Base-by-base conservation (phyloP, 2,329 filamentous ascomycete genomes). In the Claviceps sp. region DNA sequence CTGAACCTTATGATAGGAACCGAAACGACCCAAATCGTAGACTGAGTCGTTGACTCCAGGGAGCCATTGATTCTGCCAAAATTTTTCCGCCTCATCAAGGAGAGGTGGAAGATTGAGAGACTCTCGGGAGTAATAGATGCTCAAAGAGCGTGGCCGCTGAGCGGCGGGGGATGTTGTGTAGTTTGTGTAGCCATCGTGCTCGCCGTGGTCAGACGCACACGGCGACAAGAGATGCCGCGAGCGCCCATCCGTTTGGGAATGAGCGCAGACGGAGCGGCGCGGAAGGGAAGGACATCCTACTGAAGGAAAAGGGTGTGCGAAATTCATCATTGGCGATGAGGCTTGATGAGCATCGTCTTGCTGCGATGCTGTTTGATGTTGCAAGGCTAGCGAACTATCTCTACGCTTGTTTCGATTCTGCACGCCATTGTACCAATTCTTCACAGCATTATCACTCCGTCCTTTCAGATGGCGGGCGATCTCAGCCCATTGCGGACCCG, bases 391-490 rank as follows among this genome's bases (percentile, higher is more conserved):
- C 11, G 42, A 2, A 22, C 37, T 37, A 0, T 7, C n/a, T 16
- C 30, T 48, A 58, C 82, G 73, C 62, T 74, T 77, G 61, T 85
- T 77, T 62, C 89, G 81, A 71, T 95, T 95, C 77, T 90, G 86
- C 65, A 85, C 87, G 48, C 90, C 89, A 65, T 95, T 95, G 87
- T 87, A 95, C 89, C 89, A 96, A 68, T 96, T 96, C 79, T 96
- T 96, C 57, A 96, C 88, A 30, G 88, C 86, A 63, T 96, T 96
- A 72, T 96, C 90, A 67, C 89, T 95, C 62, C 90, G 84, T 57
- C 89, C 89, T 51, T 84, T 78, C 19, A 96, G 76, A 46, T 81
- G 76, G 58, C 90, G 79, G 45, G 90, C 88, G 63, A 96, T 96
- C 64, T 96, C 89, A 2, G 90, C 90, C 90, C 90, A 96, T 52